Evolutionary conservation across 768 basidiomycete genomes (phyloP).

Genomic region (Tricholoma terreum): DNA sequence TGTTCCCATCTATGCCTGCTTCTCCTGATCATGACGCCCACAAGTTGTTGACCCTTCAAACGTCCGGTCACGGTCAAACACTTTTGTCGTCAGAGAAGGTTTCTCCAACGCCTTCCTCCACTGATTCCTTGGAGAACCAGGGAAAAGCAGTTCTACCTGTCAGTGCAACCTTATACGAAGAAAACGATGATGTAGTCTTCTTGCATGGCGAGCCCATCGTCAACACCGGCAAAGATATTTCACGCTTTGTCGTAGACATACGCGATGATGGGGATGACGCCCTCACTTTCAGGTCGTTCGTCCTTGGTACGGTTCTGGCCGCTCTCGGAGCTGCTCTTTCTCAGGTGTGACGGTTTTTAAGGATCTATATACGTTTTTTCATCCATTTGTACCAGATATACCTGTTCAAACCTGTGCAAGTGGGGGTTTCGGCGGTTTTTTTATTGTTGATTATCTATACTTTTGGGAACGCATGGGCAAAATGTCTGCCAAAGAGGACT

Average conservation of each 20-base stretch:
- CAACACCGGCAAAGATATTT: constrained; percentile 47
- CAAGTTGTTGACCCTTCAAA: not conserved
- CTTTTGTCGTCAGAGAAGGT: not conserved
- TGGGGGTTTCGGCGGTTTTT: constrained; percentile 53
- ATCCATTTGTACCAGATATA: constrained; percentile 42
- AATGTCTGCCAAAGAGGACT: constrained; percentile 39
- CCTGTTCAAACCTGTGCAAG: constrained; percentile 54
- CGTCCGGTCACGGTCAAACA: not conserved
- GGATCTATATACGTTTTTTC: not conserved
- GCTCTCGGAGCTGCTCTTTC: constrained; percentile 56
- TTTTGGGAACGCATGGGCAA: constrained; percentile 49
- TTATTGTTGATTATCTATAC: constrained; percentile 52
- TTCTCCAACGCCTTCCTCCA: not conserved
- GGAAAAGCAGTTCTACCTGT: not conserved
- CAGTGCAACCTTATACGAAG: constrained; percentile 6
- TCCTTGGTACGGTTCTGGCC: constrained; percentile 55
- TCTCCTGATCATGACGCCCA: not conserved
- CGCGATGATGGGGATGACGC: constrained; percentile 57
- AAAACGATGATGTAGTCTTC: constrained; percentile 25
- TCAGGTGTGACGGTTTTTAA: constrained; percentile 37
- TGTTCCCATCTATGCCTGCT: not conserved
- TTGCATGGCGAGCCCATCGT: constrained; percentile 42
- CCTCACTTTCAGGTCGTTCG: constrained; percentile 52
- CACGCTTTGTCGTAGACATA: constrained; percentile 50
- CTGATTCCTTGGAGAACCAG: not conserved